phyloP scores from a whole-genome alignment of 1,284 basidiomycete genomes.

The Kwoniella shivajii region DNA sequence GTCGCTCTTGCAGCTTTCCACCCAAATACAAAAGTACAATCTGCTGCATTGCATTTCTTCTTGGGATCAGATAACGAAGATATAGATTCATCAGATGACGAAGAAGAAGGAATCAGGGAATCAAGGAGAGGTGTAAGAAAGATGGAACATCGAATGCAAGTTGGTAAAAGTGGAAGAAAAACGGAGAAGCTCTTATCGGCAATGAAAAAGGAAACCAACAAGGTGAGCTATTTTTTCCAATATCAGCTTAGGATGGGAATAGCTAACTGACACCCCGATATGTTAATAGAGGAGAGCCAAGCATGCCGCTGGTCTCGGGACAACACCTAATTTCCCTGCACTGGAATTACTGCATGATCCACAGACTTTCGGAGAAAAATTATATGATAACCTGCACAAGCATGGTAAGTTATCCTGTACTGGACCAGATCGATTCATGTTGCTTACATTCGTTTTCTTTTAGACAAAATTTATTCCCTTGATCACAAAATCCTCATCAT shows the following conservation, averaged over 20 bases:
- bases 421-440: not conserved
- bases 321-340: constrained; percentile 82
- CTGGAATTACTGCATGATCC: constrained; percentile 93
- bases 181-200: constrained; percentile 64
- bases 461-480: constrained; percentile 87
- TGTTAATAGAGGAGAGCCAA: constrained; percentile 61
- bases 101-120: constrained; percentile 62
- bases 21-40: constrained; percentile 91
- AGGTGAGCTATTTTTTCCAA: constrained; percentile 55
- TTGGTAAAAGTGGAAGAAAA: constrained; percentile 90
- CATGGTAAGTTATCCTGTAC: constrained; percentile 57
- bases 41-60: constrained; percentile 96
- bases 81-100: constrained; percentile 69
- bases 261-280: not conserved
- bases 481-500: constrained; percentile 97
- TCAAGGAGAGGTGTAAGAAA: constrained; percentile 65
- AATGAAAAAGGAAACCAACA: constrained; percentile 64
- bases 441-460: not conserved
- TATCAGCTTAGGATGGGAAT: not conserved
- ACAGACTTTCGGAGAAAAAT: constrained; percentile 91
- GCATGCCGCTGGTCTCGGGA: constrained; percentile 55
- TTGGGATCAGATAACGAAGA: constrained; percentile 77
- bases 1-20: constrained; percentile 91
- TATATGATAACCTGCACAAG: constrained; percentile 81
- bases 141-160: constrained; percentile 77